Evolutionary conservation across 2,329 filamentous ascomycete genomes (phyloP).

Genomic region (Kalmusia sp.): DNA sequence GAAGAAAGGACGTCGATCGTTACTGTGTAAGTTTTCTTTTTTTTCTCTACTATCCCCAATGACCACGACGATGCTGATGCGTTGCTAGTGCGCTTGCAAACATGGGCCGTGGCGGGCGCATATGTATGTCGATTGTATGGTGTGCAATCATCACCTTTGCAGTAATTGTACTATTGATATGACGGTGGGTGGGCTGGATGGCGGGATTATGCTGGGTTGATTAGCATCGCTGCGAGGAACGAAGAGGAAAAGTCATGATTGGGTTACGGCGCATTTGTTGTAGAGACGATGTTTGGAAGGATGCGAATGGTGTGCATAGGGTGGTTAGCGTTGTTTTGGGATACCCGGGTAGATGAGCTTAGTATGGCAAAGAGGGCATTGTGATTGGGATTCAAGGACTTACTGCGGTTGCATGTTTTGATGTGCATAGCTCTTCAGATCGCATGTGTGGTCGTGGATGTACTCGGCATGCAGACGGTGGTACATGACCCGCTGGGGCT

Average conservation of each 20-base stretch:
- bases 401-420: no score
- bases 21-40: conserved; percentile 13
- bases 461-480: no score
- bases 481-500: no score
- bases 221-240: no score
- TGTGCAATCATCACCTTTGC: conserved; percentile 12
- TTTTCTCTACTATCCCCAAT: background rate
- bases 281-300: no score
- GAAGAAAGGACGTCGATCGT: conserved; percentile 6
- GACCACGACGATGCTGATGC: background rate
- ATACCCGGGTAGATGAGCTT: background rate
- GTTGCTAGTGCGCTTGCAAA: conserved; percentile 9
- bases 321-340: background rate
- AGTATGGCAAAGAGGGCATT: no score
- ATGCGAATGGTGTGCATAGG: background rate
- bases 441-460: no score
- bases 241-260: no score
- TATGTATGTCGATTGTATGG: conserved; percentile 11
- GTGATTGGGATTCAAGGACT: no score
- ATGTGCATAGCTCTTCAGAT: no score
- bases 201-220: conserved; percentile 6
- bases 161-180: conserved; percentile 2
- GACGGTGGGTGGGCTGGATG: background rate
- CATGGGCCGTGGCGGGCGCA: conserved; percentile 9
- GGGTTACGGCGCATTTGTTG: no score